Evolutionary conservation across 306 rosid species (phyloP).

Genomic region (Trifolium subterraneum): DNA sequence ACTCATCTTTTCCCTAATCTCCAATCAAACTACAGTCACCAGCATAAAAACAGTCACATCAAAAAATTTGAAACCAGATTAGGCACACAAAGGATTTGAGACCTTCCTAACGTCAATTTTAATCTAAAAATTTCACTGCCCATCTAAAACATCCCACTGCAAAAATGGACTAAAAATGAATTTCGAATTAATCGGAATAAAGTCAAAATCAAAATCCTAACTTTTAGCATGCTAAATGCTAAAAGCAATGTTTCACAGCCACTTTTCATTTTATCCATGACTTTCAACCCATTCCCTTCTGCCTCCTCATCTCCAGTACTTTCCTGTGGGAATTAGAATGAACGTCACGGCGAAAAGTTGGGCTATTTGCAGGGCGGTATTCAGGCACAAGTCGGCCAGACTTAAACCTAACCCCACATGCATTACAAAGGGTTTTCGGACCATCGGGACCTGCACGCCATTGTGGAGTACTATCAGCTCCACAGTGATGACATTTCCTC

Average conservation of each 20-base stretch:
- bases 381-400: slow-evolving; percentile 77
- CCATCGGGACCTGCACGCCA: slow-evolving; percentile 86
- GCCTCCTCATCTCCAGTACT: slow-evolving; percentile 69
- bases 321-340: slow-evolving; percentile 86
- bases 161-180: slow-evolving; percentile 39
- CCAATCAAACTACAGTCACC: slow-evolving; percentile 45
- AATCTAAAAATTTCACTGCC: slow-evolving; percentile 45
- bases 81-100: slow-evolving; percentile 39
- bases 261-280: slow-evolving; percentile 53
- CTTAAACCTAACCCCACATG: slow-evolving; percentile 77
- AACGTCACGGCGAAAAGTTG: slow-evolving; percentile 56
- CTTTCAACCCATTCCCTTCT: slow-evolving; percentile 51
- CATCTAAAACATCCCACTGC: slow-evolving; percentile 41
- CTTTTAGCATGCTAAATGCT: slow-evolving; percentile 47
- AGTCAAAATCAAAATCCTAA: slow-evolving; percentile 40
- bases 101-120: slow-evolving; percentile 36
- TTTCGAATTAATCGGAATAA: slow-evolving; percentile 50
- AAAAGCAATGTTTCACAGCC: slow-evolving; percentile 33
- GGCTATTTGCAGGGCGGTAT: slow-evolving; percentile 81
- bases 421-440: slow-evolving; percentile 78
- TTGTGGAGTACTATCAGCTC: slow-evolving; percentile 69
- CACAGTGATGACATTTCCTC: slow-evolving; percentile 75
- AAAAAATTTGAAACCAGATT: slow-evolving; percentile 5
- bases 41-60: slow-evolving; percentile 39
- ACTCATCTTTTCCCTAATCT: slow-evolving; percentile 29